Percentiles rank a stretch among this genome's conserved stretches.
Conservation (phyloP, 345 rosid genomes). For the Carallia brachiata region DNA sequence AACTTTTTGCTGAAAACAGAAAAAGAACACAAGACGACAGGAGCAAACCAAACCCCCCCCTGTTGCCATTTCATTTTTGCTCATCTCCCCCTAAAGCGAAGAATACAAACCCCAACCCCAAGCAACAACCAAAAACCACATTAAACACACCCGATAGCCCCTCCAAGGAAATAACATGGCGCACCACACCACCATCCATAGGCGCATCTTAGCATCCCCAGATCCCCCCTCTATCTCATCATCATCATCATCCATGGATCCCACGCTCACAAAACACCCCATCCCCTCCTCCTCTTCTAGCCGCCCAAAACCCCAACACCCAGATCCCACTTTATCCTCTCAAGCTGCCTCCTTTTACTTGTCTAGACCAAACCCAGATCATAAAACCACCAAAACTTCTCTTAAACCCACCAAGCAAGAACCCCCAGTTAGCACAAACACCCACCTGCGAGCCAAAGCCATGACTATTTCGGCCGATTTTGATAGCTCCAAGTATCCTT, state of each 20-base stretch:
- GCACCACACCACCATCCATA: constrained; percentile 25
- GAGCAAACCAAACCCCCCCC: background rate
- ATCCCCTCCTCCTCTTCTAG: constrained; percentile 4
- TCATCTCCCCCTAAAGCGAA: too few species aligned
- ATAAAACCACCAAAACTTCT: constrained; percentile 6
- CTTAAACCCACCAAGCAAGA: constrained; percentile 24
- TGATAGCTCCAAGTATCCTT: constrained; percentile 28
- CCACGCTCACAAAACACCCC: constrained; percentile 24
- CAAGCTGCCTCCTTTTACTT: constrained; percentile 3
- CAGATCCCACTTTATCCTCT: constrained; percentile 4
- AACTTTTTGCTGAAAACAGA: too few species aligned
- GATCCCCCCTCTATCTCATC: constrained; percentile 1
- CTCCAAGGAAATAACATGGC: constrained; percentile 30
- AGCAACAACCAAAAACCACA: background rate
- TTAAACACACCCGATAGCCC: background rate
- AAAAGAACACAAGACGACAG: too few species aligned
- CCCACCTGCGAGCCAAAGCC: constrained; percentile 51
- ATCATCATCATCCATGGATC: constrained; percentile 34
- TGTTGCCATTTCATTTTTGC: too few species aligned
- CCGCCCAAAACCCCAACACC: constrained; percentile 16
- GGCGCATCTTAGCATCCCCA: constrained; percentile 34
- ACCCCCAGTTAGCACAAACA: constrained; percentile 21
- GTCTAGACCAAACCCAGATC: constrained; percentile 23
- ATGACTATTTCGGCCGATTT: constrained; percentile 52
- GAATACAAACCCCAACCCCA: too few species aligned